A percentile compares a stretch with the other conserved stretches of the same genome.
Conservation (phyloP, 129 eudicot genomes). For the Tanacetum coccineum region DNA sequence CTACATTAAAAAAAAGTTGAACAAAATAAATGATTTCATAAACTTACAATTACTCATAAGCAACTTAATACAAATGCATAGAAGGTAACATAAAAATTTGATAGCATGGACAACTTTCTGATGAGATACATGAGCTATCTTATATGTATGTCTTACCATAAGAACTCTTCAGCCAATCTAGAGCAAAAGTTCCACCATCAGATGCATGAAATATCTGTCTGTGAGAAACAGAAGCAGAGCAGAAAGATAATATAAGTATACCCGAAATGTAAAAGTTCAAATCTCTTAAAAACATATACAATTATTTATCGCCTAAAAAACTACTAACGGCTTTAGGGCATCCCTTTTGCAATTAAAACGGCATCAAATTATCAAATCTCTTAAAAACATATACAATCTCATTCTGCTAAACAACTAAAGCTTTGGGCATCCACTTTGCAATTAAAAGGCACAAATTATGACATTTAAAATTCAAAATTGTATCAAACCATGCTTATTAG, state of each 20-base stretch:
- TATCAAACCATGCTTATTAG: no score
- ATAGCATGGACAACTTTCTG: not conserved
- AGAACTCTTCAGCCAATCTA: slow-evolving; percentile 80
- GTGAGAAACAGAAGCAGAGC: slow-evolving; percentile 18
- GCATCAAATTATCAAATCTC: no score
- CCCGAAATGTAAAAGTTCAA: not conserved
- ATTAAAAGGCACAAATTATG: no score
- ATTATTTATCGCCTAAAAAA: no score
- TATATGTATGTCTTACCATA: slow-evolving; percentile 51
- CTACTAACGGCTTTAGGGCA: no score
- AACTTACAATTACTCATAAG: not conserved
- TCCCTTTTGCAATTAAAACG: no score
- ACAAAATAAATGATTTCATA: not conserved
- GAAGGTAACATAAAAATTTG: not conserved
- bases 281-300: no score
- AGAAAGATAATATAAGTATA: slow-evolving; percentile 20
- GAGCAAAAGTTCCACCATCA: slow-evolving; percentile 92
- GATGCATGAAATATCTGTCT: slow-evolving; percentile 79
- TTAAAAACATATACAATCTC: slow-evolving; percentile 4
- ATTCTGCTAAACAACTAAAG: not conserved
- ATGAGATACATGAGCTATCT: slow-evolving; percentile 6
- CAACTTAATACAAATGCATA: not conserved
- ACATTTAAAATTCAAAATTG: no score
- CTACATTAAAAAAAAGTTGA: not conserved
- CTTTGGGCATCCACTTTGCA: no score